Evolutionary conservation across 1,284 basidiomycete genomes (phyloP), one percentile per base, ranked within the genome.

Genomic region (Tausonia pullulans): DNA sequence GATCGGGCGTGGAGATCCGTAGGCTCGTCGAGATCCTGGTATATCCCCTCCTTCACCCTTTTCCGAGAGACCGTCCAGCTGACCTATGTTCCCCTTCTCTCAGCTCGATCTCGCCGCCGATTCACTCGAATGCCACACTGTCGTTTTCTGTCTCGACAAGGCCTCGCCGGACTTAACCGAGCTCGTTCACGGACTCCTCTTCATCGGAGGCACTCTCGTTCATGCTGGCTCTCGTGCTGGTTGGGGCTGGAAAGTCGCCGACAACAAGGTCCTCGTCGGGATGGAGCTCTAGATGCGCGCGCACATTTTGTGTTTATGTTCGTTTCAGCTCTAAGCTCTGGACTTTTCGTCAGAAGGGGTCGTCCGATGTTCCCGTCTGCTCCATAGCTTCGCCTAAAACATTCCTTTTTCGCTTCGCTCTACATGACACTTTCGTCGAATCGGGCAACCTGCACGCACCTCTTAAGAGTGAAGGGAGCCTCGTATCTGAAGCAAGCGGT

Each of bases 71-170:
- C 27, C 57, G n/a, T 14, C 5, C 60, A 14, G 11, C n/a, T 10
- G 53, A 16, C 27, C 6, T 13, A 54, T 5, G 10, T 16, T 44
- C 54, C 11, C 40, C 8, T 8, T 11, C 48, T 13, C 14, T 0
- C 46, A 65, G 63, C 45, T 65, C 44, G 63, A 65, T 50, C 63
- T 65, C 53, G 63, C 63, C 39, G 53, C 59, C n/a, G 63, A 65
- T 40, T 51, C 13, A 10, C 53, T 65, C 8, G n/a, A 40, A 6
- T 46, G 52, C 57, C 40, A 16, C 10, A 27, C 50, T 5, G 41
- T 65, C 41, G 43, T 61, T 45, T 55, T 65, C 16, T 58, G 60
- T 3, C 59, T 65, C 49, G 53, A 61, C 46, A 61, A 60, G 59
- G 27, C 59, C 44, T 50, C 57, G 16, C 63, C 63, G 8, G 58